These are phyloP conservation scores for Elsinoe perseae DNA, from an alignment of 2,329 filamentous ascomycete species.

Conservation along the genomic window DNA sequence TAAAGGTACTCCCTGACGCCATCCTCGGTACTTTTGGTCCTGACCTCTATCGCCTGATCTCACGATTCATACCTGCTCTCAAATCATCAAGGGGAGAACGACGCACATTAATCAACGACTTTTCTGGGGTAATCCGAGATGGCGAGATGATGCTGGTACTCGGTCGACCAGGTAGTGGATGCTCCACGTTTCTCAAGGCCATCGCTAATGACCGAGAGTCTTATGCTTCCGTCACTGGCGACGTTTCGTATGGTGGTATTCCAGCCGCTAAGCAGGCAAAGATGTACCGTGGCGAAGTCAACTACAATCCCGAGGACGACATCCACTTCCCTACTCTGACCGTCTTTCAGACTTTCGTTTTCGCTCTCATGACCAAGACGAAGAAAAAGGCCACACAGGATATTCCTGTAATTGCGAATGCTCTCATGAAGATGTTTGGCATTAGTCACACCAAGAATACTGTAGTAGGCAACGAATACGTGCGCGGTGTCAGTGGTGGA, in stretches of 20 bases:
- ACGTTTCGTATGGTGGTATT: conserved; percentile 66
- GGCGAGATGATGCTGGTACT: conserved; percentile 65
- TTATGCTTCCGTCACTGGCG: conserved; percentile 59
- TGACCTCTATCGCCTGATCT: conserved; percentile 61
- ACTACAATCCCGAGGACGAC: conserved; percentile 72
- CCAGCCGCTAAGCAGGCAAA: conserved; percentile 59
- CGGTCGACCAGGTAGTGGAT: conserved; percentile 65
- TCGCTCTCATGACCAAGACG: conserved; percentile 68
- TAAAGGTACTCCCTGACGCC: conserved; percentile 65
- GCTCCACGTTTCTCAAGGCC: conserved; percentile 68
- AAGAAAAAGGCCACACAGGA: conserved; percentile 56
- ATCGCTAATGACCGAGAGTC: conserved; percentile 61
- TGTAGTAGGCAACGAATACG: conserved; percentile 63
- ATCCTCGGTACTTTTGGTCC: conserved; percentile 73
- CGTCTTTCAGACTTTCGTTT: conserved; percentile 69
- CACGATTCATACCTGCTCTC: conserved; percentile 46
- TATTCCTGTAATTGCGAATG: conserved; percentile 61
- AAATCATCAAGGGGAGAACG: conserved; percentile 43
- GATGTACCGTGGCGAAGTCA: conserved; percentile 65
- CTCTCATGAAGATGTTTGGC: conserved; percentile 68
- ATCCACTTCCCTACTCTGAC: conserved; percentile 65
- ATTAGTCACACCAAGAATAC: conserved; percentile 70
- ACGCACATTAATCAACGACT: conserved; percentile 55
- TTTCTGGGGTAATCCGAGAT: conserved; percentile 57
- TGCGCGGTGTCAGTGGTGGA: conserved; percentile 68